Base-by-base conservation (phyloP, 805 yeast species). In the Zygosaccharomyces bailii region DNA sequence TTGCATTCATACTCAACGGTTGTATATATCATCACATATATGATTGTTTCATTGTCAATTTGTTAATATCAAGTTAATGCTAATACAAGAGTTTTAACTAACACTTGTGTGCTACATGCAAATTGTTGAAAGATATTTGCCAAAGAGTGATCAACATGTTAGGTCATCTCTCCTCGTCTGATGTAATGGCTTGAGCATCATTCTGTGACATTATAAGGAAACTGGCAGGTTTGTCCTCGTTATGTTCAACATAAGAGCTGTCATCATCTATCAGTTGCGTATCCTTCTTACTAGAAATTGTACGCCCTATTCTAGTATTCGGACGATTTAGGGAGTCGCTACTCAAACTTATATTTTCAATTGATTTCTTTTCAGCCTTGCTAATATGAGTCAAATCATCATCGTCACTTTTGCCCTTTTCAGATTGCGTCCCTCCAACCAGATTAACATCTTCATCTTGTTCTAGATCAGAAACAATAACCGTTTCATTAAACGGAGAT, bases 401-500 rank as follows among this genome's bases (percentile, higher is more conserved):
- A 23, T 31, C 36, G 10, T 20, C 24, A 21, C 10, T 25, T 13
- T 5, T 19, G 6, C 13, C n/a, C 11, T 29, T 16, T 4, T 27
- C 11, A 7, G 34, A 37, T 17, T 34, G 25, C 5, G 9, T 31
- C 25, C 39, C 38, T 7, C 53, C 58, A 23, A 55, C 35, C 5
- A 55, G 45, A 16, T 56, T 54, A 14, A 56, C 60, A 44, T 54
- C 58, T 25, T 44, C 48, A 45, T 54, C 57, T 13, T 31, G 40
- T 16, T 53, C 56, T n/a, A 44, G 31, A 37, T 56, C 60, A n/a
- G 57, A 56, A 9, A 54, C 44, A 10, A 50, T 19, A 6, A 39
- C 39, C 27, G 34, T 25, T 29, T 30, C 41, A 32, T 19, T 37
- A 14, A 16, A 16, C 4, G 40, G 25, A 16, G 40, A 37, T 14